These are phyloP conservation scores for Trichoderma oligosporum DNA, from an alignment of 2,329 filamentous ascomycete species.

Conservation along the genomic window DNA sequence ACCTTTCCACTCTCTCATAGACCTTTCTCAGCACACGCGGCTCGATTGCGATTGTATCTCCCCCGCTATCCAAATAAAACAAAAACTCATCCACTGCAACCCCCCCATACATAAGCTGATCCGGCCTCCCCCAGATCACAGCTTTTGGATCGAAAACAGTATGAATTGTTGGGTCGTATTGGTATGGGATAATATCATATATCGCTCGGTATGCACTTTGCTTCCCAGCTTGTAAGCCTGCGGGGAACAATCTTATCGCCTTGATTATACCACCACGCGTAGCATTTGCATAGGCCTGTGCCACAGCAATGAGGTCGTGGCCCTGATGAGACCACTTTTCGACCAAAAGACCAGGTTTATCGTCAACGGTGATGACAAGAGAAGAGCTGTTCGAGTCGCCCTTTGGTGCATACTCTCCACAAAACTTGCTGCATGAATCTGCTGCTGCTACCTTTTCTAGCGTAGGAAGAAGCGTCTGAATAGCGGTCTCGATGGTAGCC, in stretches of 20 bases:
- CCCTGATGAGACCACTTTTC: constrained; percentile 18
- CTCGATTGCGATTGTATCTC: background rate
- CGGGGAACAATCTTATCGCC: constrained; percentile 8
- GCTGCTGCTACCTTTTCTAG: constrained; percentile 7
- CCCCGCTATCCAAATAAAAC: constrained; percentile 14
- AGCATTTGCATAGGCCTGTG: constrained; percentile 17
- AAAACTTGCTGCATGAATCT: constrained; percentile 16
- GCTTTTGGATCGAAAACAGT: constrained; percentile 14
- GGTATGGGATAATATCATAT: background rate
- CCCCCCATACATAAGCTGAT: constrained; percentile 22
- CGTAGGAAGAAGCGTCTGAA: constrained; percentile 17
- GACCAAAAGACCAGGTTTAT: constrained; percentile 14
- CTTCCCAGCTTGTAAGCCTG: background rate
- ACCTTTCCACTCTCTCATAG: background rate
- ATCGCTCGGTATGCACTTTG: constrained; percentile 9
- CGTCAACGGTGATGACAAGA: constrained; percentile 12
- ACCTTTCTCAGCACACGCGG: constrained; percentile 17
- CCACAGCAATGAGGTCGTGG: constrained; percentile 9
- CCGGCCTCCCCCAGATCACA: constrained; percentile 15
- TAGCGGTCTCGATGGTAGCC: constrained; percentile 4
- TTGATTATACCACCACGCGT: constrained; percentile 8
- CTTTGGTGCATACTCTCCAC: constrained; percentile 11
- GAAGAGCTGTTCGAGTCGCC: background rate
- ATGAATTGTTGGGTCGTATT: background rate
- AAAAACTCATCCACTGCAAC: constrained; percentile 22